Percentiles rank a stretch among this genome's conserved stretches.
These are phyloP conservation scores for Penicillium sp. DNA, from an alignment of 2,329 filamentous ascomycete genomes.

Conservation along the genomic window DNA sequence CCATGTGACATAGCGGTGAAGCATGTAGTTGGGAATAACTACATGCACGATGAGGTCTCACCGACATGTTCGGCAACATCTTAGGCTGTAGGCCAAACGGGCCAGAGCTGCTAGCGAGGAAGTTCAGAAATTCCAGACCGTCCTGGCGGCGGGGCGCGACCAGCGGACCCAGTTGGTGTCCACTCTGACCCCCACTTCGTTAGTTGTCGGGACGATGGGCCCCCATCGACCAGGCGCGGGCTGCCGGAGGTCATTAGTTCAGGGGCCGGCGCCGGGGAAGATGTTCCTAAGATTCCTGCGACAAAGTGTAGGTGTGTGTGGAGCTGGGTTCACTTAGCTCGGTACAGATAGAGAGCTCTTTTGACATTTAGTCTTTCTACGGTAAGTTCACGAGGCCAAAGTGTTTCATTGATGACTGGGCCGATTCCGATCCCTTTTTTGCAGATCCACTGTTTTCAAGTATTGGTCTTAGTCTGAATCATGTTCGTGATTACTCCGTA, in stretches of 20 bases:
- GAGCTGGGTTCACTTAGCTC: conserved; percentile 1
- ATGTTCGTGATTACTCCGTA: neutral
- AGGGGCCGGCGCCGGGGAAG: conserved; percentile 33
- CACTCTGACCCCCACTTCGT: conserved; percentile 3
- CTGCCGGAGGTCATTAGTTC: conserved; percentile 29
- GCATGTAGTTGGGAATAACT: neutral
- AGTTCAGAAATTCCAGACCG: conserved; percentile 20
- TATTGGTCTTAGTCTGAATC: neutral
- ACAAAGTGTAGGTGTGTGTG: conserved; percentile 22
- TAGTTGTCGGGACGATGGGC: conserved; percentile 23
- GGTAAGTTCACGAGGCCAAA: neutral
- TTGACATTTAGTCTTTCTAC: neutral
- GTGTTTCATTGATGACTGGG: conserved; percentile 15
- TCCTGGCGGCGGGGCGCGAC: conserved; percentile 15
- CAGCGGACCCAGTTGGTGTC: neutral
- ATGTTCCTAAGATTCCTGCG: conserved; percentile 33
- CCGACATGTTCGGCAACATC: conserved; percentile 20
- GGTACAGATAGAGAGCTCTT: neutral
- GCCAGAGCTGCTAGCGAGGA: neutral
- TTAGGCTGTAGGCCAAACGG: neutral
- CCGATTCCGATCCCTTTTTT: conserved; percentile 20
- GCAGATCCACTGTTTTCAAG: conserved; percentile 22
- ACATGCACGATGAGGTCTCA: conserved; percentile 12
- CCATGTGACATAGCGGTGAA: conserved; percentile 23
- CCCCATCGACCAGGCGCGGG: conserved; percentile 20